These are phyloP conservation scores for Puccinia triticina DNA, from an alignment of 1,284 basidiomycete species.

Conservation along the genomic window DNA sequence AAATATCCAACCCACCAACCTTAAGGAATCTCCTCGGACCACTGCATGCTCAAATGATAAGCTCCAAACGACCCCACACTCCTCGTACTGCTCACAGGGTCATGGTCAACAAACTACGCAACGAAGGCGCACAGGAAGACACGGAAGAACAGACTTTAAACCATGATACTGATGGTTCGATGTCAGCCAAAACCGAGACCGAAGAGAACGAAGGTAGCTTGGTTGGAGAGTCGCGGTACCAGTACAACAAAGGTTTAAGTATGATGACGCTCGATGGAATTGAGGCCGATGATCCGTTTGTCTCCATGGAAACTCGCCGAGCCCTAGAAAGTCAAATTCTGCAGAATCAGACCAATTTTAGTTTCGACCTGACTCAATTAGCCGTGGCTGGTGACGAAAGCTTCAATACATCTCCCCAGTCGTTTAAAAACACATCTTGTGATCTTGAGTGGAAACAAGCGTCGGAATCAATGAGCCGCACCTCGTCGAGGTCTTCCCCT, in stretches of 20 bases:
- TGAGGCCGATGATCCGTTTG: slow-evolving; percentile 46
- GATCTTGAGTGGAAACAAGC: not conserved
- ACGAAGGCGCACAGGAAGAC: slow-evolving; percentile 23
- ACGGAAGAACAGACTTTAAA: slow-evolving; percentile 10
- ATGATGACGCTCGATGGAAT: slow-evolving; percentile 48
- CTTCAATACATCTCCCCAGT: not conserved
- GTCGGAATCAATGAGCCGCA: not conserved
- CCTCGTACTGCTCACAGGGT: slow-evolving; percentile 46
- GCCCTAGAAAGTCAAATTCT: slow-evolving; percentile 41
- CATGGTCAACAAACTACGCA: slow-evolving; percentile 41
- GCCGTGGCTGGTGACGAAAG: slow-evolving; percentile 27
- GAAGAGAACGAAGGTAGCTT: not conserved
- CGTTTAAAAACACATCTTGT: not conserved
- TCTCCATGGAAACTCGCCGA: slow-evolving; percentile 47
- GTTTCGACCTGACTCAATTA: slow-evolving; percentile 31
- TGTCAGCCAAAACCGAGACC: not conserved
- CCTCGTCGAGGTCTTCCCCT: slow-evolving; percentile 7
- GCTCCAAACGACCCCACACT: slow-evolving; percentile 40
- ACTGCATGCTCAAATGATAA: slow-evolving; percentile 41
- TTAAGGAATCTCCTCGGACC: slow-evolving; percentile 39
- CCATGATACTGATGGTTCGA: slow-evolving; percentile 13
- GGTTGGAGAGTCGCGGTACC: slow-evolving; percentile 14
- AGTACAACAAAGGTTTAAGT: slow-evolving; percentile 8
- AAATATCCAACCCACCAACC: slow-evolving; percentile 34
- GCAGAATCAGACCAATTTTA: slow-evolving; percentile 27